These are phyloP conservation scores for Yarrowia bubula DNA, from an alignment of 805 yeast genomes.

Conservation along the genomic window DNA sequence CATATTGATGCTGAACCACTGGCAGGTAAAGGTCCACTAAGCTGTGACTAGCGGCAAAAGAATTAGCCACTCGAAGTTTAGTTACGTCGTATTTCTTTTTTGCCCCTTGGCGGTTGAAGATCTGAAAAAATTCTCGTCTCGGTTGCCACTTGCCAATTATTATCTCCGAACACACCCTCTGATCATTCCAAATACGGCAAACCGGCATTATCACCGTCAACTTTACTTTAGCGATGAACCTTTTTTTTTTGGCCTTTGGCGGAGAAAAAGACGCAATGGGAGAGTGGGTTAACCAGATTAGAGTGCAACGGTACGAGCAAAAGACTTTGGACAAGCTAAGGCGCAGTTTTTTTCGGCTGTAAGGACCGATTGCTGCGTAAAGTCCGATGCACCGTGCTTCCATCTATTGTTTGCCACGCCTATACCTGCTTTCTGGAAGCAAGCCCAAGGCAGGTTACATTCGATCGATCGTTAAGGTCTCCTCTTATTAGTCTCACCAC, in stretches of 20 bases:
- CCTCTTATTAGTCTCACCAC: not conserved
- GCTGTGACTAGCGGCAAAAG: too few relatives aligned
- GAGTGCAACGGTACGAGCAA: conserved; percentile 15
- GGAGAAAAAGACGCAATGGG: conserved; percentile 1
- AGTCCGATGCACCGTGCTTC: not conserved
- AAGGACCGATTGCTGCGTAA: not conserved
- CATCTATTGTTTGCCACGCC: not conserved
- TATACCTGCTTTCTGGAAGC: not conserved
- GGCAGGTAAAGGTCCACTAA: too few relatives aligned
- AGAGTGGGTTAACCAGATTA: not conserved
- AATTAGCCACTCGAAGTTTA: too few relatives aligned
- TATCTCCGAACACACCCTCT: not conserved
- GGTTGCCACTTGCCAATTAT: not conserved
- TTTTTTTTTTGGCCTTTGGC: not conserved
- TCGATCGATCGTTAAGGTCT: too few relatives aligned
- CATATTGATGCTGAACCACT: too few relatives aligned
- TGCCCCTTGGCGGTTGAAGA: not conserved
- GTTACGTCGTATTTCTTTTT: too few relatives aligned
- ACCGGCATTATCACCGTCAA: not conserved
- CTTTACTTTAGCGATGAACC: not conserved
- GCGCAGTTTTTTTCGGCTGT: not conserved
- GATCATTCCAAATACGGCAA: conserved; percentile 6
- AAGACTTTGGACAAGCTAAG: not conserved
- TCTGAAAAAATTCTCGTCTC: not conserved
- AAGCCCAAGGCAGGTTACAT: too few relatives aligned